phyloP scores from a whole-genome alignment of 306 rosid genomes.

The Canavalia gladiata region DNA sequence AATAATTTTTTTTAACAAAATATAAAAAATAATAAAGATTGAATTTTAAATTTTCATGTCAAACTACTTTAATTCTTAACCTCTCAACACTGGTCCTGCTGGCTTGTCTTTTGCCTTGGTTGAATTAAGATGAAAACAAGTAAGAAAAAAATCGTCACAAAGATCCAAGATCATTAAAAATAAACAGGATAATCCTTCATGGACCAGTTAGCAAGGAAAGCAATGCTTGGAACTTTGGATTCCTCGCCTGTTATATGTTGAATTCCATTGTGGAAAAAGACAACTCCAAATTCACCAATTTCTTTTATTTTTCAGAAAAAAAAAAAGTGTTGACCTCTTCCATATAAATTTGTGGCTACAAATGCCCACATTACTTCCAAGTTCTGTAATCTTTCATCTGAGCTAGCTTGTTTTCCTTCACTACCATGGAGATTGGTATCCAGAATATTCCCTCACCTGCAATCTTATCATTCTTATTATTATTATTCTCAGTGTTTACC shows the following conservation, averaged over 20 bases:
- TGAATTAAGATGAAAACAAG: neutral
- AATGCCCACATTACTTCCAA: neutral
- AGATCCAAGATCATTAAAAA: neutral
- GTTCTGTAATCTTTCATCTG: neutral
- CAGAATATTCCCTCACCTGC: conserved; percentile 10
- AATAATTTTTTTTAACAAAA: no score
- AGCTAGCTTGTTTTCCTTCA: neutral
- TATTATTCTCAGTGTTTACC: conserved; percentile 32
- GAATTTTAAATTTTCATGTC: no score
- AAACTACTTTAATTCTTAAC: no score
- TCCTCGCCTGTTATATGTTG: neutral
- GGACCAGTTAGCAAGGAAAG: neutral
- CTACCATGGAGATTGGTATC: conserved; percentile 30
- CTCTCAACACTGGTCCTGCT: no score
- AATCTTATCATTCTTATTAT: conserved; percentile 3
- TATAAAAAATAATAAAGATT: no score
- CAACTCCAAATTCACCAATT: neutral
- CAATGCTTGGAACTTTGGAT: conserved; percentile 4
- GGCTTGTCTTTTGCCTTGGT: no score
- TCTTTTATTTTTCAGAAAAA: neutral
- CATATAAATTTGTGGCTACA: neutral
- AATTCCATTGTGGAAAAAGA: conserved; percentile 5
- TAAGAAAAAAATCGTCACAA: neutral
- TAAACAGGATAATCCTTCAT: neutral
- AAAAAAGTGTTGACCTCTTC: neutral